Evolutionary conservation across 164 flowering plant species (phyloP).

Genomic region (Aristolochia contorta): DNA sequence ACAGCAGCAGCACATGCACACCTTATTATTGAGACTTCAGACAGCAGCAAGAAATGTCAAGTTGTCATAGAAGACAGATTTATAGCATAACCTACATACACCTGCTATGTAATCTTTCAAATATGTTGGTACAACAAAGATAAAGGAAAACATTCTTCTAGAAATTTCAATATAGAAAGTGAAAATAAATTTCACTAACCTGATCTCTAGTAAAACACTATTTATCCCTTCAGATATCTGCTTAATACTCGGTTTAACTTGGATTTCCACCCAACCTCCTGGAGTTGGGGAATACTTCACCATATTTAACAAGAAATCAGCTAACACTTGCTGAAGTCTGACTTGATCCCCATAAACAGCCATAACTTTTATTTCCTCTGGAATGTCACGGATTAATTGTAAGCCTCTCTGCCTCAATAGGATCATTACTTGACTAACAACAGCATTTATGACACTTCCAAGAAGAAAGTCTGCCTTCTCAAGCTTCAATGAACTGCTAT

Average conservation of each 20-base stretch:
- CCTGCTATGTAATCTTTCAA: no score
- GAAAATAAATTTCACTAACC: constrained; percentile 25
- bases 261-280: constrained; percentile 96
- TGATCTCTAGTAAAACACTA: constrained; percentile 59
- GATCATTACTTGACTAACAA: constrained; percentile 87
- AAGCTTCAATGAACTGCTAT: constrained; percentile 55
- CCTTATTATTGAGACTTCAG: no score
- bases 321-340: constrained; percentile 76
- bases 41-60: no score
- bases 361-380: constrained; percentile 75
- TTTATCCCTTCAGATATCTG: constrained; percentile 34
- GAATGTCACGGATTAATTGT: constrained; percentile 78
- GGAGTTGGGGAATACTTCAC: constrained; percentile 73
- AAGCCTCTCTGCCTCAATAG: constrained; percentile 63
- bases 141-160: background rate
- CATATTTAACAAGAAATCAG: constrained; percentile 74
- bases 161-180: background rate
- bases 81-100: no score
- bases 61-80: no score
- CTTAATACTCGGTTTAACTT: constrained; percentile 56
- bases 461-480: constrained; percentile 64
- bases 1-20: no score
- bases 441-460: constrained; percentile 80
- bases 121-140: no score
- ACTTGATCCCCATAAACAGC: constrained; percentile 77